Percentiles rank a stretch among this genome's conserved stretches.
Conservation (phyloP, 441 rosid species). For the Syzygium syzygioides region DNA sequence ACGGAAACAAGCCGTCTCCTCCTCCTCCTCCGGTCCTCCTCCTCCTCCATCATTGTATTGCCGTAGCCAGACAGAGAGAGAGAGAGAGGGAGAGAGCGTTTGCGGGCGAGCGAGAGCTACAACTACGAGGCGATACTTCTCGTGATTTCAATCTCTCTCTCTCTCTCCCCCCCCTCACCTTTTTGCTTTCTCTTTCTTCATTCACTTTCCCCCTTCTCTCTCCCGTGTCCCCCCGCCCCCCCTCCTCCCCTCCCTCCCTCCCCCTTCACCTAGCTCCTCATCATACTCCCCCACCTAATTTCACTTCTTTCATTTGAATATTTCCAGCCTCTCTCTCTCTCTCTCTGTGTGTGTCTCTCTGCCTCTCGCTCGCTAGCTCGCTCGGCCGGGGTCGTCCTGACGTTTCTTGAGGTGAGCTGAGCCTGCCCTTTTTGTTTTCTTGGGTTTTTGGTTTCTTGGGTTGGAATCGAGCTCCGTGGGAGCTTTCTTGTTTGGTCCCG, state of each 20-base stretch:
- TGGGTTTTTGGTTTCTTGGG: not conserved
- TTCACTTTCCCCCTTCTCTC: slow-evolving; percentile 27
- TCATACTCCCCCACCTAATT: not conserved
- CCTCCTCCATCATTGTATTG: not conserved
- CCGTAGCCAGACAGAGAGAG: not conserved
- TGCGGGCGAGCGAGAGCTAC: not conserved
- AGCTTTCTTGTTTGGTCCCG: not conserved
- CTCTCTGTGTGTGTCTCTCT: not conserved
- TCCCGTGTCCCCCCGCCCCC: slow-evolving; percentile 30
- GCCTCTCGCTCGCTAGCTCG: not conserved
- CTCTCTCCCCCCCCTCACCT: slow-evolving; percentile 8
- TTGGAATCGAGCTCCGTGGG: not conserved
- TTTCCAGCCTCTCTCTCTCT: not conserved
- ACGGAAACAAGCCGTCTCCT: not conserved
- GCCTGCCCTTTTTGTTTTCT: not conserved
- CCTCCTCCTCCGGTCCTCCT: too few species aligned
- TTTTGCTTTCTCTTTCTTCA: slow-evolving; percentile 27
- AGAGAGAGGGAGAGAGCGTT: not conserved
- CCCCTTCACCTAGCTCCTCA: not conserved
- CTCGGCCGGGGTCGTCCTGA: not conserved
- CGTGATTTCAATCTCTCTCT: slow-evolving; percentile 27
- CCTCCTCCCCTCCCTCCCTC: slow-evolving; percentile 2
- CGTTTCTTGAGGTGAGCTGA: not conserved
- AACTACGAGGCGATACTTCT: slow-evolving; percentile 18
- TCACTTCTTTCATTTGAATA: slow-evolving; percentile 1